Evolutionary conservation across 2,329 filamentous ascomycete genomes (phyloP).

Genomic region (Trichophyton verrucosum): DNA sequence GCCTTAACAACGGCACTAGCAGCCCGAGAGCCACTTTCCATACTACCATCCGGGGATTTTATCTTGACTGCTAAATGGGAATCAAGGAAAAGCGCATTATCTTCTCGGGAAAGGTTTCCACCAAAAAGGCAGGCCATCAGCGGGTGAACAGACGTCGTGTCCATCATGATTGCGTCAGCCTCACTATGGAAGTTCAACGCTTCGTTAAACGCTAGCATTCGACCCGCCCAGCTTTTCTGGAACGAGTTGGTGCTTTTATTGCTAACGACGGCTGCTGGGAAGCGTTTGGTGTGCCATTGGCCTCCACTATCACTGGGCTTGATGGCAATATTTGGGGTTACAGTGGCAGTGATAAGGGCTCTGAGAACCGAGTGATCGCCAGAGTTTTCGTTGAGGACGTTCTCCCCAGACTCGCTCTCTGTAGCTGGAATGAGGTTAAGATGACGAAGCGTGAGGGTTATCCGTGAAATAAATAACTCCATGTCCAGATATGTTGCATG

Average conservation of each 20-base stretch:
- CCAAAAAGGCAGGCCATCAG: conserved; percentile 5
- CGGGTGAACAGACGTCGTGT: not conserved
- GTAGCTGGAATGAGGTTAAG: conserved; percentile 26
- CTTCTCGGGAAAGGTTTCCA: not conserved
- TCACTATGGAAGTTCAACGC: not conserved
- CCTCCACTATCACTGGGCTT: conserved; percentile 8
- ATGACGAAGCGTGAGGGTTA: conserved; percentile 27
- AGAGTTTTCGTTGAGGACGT: conserved; percentile 35
- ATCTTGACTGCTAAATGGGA: not conserved
- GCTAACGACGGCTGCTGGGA: conserved; percentile 19
- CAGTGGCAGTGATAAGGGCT: conserved; percentile 34
- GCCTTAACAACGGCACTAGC: not conserved
- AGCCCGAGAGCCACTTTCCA: not conserved
- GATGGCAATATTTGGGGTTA: conserved; percentile 36
- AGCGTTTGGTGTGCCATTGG: conserved; percentile 18
- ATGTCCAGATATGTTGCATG: conserved; percentile 26
- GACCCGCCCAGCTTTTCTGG: not conserved
- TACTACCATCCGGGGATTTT: not conserved
- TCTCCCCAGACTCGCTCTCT: conserved; percentile 10
- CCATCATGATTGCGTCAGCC: not conserved
- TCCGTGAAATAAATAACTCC: conserved; percentile 25
- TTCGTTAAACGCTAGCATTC: not conserved
- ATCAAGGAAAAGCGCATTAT: not conserved
- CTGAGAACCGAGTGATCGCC: conserved; percentile 34
- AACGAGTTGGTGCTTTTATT: conserved; percentile 10